These are phyloP conservation scores for Yamadazyma epiphylla DNA, from an alignment of 1,139 yeast species.

Conservation along the genomic window DNA sequence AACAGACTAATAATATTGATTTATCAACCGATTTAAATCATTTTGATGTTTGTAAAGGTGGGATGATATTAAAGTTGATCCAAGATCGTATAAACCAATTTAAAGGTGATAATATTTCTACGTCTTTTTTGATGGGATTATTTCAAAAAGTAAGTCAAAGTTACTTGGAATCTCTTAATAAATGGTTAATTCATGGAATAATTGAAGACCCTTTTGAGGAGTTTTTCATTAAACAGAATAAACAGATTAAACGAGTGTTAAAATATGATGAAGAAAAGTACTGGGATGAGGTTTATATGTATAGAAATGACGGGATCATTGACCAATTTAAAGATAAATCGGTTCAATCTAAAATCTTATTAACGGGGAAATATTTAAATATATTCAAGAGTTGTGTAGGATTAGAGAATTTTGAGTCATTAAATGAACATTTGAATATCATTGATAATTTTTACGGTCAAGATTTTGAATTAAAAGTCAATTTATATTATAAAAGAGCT, in stretches of 20 bases:
- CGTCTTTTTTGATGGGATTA: constrained; percentile 46
- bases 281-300: constrained; percentile 82
- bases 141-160: constrained; percentile 59
- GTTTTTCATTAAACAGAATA: constrained; percentile 60
- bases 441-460: constrained; percentile 50
- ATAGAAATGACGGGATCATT: constrained; percentile 73
- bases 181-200: constrained; percentile 75
- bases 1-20: constrained; percentile 41
- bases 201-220: constrained; percentile 81
- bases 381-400: constrained; percentile 62
- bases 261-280: constrained; percentile 63
- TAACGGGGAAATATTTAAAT: constrained; percentile 83
- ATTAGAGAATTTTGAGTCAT: constrained; percentile 26
- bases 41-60: constrained; percentile 63
- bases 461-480: constrained; percentile 54
- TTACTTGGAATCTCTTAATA: constrained; percentile 65
- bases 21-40: constrained; percentile 50
- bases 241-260: constrained; percentile 30
- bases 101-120: constrained; percentile 65
- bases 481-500: constrained; percentile 65
- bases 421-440: constrained; percentile 25
- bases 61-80: constrained; percentile 57
- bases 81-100: constrained; percentile 53
- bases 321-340: constrained; percentile 56
- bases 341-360: constrained; percentile 60